Evolutionary conservation across 768 basidiomycete species (phyloP), one percentile per base, ranked within the genome.

Genomic region (Boletus subcaerulescens): DNA sequence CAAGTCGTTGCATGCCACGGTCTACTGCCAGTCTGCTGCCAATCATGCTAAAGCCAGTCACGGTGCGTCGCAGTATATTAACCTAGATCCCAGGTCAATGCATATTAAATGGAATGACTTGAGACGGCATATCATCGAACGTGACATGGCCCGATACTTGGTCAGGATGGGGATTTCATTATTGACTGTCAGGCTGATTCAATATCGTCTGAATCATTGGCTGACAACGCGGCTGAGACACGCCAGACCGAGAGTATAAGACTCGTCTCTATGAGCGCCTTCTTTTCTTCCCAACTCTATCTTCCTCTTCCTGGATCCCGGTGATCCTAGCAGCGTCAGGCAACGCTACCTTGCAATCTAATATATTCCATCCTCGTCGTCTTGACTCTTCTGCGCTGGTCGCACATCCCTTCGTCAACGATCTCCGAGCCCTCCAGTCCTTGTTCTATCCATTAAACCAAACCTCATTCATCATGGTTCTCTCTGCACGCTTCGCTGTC

Each of bases 221-320:
- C 59, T 64, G 62, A 59, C 61, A 56, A 48, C 32, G 5, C 32
- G 32, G 32, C 50, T 13, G 33, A 63, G 59, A 67, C 65, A 61
- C 18, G 6, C 50, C n/a, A 7, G 39, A 15, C 36, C 3, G 4
- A 40, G 36, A 35, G 59, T 68, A 69, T 67, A 68, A 68, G 48
- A 60, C 38, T 42, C 6, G 33, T 41, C 48, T 12, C 46, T 20
- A 51, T 53, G 50, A 52, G 57, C 51, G 40, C 22, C 24, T 40
- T 29, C 60, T 58, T 56, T 61, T 62, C 67, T 71, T 73, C 68
- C 60, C 67, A 68, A 71, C 71, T 67, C 71, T 64, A 66, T 63
- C 69, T 69, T 67, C 71, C 59, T 55, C 57, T 74, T 57, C 59
- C 58, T 66, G 65, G 82, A 75, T 83, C 83, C 83, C 64, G 81